Base-by-base conservation (phyloP, 495 filamentous ascomycete species). In the Peziza echinospora region DNA sequence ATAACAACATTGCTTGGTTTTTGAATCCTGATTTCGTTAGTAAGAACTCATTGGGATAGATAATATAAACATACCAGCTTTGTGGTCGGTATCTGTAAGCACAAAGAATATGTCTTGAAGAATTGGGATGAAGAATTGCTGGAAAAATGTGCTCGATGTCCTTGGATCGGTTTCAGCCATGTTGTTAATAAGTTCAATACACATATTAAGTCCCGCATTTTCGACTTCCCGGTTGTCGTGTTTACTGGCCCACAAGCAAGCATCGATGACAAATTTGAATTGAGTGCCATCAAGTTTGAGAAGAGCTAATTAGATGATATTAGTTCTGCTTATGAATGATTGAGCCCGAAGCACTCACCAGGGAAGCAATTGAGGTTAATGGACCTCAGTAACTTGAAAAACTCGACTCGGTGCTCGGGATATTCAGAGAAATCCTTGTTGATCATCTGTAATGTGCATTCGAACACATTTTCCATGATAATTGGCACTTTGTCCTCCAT, bases 401-500 rank as follows among this genome's bases (percentile, higher is more conserved):
- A 99, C 62, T 93, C 86, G 3, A 99, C 89, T 34, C 89, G 78
- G 56, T 96, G 89, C 58, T 99, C 89, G 0, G 89, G 89, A 62
- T 91, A 99, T 60, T 99, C 89, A 41, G 92, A 91, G 66, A 96
- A 99, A 59, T 99, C 87, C 64, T 96, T 99, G 72, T 96, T 99
- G 67, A 99, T 96, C 89, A 99, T 99, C 52, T 93, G 82, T 34
- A 99, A 67, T 6, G 89, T 99, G 65, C 89, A 96, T 62, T 93
- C 87, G 60, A 99, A 99, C 17, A 99, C 84, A 56, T 86, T 89
- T 59, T 96, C 85, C 84, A 99, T 93, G 60, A 96, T 94, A 39
- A 76, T 77, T 0, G 85, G 83, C 2, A 99, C 84, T 63, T 96
- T 91, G 59, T 96, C 89, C 60, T 94, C 86, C 91, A 96, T 96